These are phyloP conservation scores for Pythium angustatum DNA, from an alignment of 352 stramenopile species.

Conservation along the genomic window DNA sequence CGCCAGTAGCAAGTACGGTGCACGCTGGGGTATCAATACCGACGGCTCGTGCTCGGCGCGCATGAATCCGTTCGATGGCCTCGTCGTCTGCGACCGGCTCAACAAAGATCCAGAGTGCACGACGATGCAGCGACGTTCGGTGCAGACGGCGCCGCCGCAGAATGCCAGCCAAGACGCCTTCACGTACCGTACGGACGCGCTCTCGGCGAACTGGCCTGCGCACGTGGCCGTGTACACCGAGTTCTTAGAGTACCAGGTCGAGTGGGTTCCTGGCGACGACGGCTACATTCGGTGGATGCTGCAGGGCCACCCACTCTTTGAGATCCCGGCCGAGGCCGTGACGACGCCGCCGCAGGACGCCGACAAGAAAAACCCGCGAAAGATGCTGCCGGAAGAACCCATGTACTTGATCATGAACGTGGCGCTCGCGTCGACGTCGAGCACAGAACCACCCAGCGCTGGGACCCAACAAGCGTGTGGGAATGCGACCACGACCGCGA, in stretches of 20 bases:
- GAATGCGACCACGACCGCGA: conserved; percentile 31
- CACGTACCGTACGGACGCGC: conserved; percentile 61
- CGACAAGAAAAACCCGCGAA: conserved; percentile 48
- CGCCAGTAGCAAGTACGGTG: conserved; percentile 6
- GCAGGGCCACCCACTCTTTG: conserved; percentile 48
- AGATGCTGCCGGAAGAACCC: conserved; percentile 62
- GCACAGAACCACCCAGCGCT: conserved; percentile 47
- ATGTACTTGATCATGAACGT: conserved; percentile 76
- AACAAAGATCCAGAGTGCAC: not conserved
- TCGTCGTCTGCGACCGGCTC: not conserved
- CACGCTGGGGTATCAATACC: conserved; percentile 66
- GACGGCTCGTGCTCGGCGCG: conserved; percentile 62
- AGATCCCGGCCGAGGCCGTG: conserved; percentile 52
- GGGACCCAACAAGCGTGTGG: conserved; percentile 18
- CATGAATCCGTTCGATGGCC: conserved; percentile 54
- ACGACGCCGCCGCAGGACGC: conserved; percentile 42
- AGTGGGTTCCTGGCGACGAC: conserved; percentile 53
- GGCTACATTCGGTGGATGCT: conserved; percentile 66
- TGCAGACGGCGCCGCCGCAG: too few relatives aligned
- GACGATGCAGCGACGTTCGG: not conserved
- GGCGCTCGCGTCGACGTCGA: conserved; percentile 47
- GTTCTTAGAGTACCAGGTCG: conserved; percentile 56
- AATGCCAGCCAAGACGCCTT: conserved; percentile 23
- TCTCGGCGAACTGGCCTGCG: conserved; percentile 63
- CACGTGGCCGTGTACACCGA: conserved; percentile 51